Evolutionary conservation across 2,329 filamentous ascomycete genomes (phyloP), one percentile per base, ranked within the genome.

Genomic region (Pochonia chlamydosporia): DNA sequence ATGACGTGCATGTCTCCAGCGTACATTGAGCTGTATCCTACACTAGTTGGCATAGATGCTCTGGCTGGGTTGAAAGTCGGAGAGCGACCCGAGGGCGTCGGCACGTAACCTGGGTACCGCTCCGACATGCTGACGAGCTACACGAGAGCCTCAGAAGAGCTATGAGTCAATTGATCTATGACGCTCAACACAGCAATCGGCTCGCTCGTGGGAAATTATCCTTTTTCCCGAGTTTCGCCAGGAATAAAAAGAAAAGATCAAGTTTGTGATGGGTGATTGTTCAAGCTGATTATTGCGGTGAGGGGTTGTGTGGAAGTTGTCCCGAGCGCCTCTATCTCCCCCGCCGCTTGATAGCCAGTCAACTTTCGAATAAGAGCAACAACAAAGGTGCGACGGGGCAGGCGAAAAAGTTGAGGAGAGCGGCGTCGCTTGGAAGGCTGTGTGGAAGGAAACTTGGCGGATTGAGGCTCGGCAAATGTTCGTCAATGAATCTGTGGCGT

Each of bases 1-100:
- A 78, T 65, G 52, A 74, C 70, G 53, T 82, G 76, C 49, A 78
- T 67, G 56, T 82, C 78, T 44, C 74, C 72, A 49, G 68, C 67
- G 52, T 79, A 78, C 48, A 72, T 64, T 49, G 72, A 67, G 56
- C 66, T 71, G 59, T 76, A 76, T 21, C 71, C 72, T 44, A 75
- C 64, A 57, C 69, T 70, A 41, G 72, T 67, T 16, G 78, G 78
- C 60, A 81, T 62, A 24, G 77, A 80, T 42, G 74, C 63, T 49
- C 78, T 72, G 47, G 74, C 76, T 41, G 77, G 75, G 46, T 67
- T 76, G 59, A 65, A 63, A 5, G 65, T 65, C 25, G 67, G 68
- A 48, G 75, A 71, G 51, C 74, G 68, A 49, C 69, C 68, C 50
- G 71, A 62, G 43, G 64, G 61, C 44, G 62, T 35, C 9, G 52